A percentile compares a stretch with the other conserved stretches of the same genome.
phyloP scores from a whole-genome alignment of 2,329 filamentous ascomycete genomes.

The Teratosphaeria gauchensis region DNA sequence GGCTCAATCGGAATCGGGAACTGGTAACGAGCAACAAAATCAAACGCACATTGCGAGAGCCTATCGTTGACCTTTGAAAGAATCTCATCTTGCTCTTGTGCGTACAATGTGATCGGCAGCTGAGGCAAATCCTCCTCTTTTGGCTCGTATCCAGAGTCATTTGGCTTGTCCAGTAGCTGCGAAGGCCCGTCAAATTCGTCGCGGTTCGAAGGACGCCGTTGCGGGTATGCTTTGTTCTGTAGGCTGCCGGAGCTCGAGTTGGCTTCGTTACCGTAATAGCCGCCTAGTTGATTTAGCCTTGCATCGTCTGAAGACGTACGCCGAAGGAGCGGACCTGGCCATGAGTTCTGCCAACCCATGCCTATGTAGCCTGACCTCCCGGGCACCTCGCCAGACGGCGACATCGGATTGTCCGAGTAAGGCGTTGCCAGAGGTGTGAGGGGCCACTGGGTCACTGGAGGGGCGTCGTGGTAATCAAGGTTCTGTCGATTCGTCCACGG shows the following conservation, averaged over 20 bases:
- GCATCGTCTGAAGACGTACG: conserved; percentile 22
- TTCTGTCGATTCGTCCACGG: conserved; percentile 18
- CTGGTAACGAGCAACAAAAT: conserved; percentile 85
- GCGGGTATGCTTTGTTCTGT: conserved; percentile 28
- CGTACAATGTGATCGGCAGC: conserved; percentile 70
- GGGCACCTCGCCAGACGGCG: conserved; percentile 14
- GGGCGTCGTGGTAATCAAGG: conserved; percentile 15
- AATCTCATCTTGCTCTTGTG: conserved; percentile 77
- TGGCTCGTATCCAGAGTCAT: conserved; percentile 60
- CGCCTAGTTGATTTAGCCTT: conserved; percentile 12
- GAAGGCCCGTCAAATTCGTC: conserved; percentile 86
- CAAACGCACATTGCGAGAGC: conserved; percentile 75
- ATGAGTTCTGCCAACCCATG: conserved; percentile 15
- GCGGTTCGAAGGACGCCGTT: conserved; percentile 66
- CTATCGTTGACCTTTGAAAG: conserved; percentile 73
- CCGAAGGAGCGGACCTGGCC: conserved; percentile 16
- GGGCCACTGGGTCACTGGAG: conserved; percentile 18
- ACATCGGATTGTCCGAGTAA: conserved; percentile 16
- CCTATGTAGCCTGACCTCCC: conserved; percentile 16
- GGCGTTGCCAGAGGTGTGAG: conserved; percentile 16
- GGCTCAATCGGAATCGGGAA: conserved; percentile 78
- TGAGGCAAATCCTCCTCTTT: conserved; percentile 74
- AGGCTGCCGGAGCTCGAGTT: conserved; percentile 13
- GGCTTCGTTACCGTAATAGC: conserved; percentile 17
- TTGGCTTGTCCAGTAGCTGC: conserved; percentile 66